Evolutionary conservation across 1,284 basidiomycete species (phyloP).

Genomic region (Ustilago loliicola): DNA sequence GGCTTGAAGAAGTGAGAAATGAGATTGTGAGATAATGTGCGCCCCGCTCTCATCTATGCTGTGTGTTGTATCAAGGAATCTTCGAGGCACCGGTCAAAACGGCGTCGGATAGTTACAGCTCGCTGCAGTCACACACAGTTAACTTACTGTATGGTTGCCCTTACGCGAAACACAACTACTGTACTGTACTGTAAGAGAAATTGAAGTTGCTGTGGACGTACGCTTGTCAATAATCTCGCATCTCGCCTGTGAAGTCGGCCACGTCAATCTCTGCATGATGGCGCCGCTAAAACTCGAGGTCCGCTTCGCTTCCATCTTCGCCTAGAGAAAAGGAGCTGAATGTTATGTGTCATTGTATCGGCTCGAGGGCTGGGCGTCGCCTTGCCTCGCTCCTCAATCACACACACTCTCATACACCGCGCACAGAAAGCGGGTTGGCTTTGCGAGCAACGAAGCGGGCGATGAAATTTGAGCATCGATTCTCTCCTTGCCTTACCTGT

Average conservation of each 20-base stretch:
- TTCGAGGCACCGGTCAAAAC: background rate
- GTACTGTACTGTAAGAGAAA: no score
- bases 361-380: background rate
- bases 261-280: conserved; percentile 17
- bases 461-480: no score
- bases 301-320: conserved; percentile 14
- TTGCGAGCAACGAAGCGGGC: no score
- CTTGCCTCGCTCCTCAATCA: background rate
- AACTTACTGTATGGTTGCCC: background rate
- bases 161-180: background rate
- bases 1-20: background rate
- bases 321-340: background rate
- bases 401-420: no score
- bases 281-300: conserved; percentile 31
- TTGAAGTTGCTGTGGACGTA: background rate
- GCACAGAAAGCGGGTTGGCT: no score
- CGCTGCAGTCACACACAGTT: no score
- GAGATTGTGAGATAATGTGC: background rate
- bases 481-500: no score
- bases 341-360: background rate
- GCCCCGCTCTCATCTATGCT: background rate
- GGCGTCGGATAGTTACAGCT: background rate
- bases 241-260: background rate
- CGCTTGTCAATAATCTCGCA: background rate
- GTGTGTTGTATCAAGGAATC: background rate